Evolutionary conservation across 2,329 filamentous ascomycete genomes (phyloP), one percentile per base, ranked within the genome.

Genomic region (Monilinia fructigena): DNA sequence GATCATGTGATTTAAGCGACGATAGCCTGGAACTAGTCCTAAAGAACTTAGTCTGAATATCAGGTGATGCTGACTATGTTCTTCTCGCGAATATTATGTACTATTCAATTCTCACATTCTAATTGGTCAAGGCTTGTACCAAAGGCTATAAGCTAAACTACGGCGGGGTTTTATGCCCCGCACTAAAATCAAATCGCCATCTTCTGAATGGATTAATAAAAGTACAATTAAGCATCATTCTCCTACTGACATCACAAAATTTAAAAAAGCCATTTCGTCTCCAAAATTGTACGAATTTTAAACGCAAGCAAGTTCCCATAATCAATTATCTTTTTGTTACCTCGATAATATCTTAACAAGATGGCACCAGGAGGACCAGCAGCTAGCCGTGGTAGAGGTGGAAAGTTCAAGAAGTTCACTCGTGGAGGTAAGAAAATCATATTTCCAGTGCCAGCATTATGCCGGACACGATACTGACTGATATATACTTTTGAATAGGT

Each of bases 341-440:
- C 35, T 35, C 45, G 28, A 64, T 14, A 48, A 6, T 26, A 26
- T 26, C 28, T 40, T 31, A 28, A 55, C 55, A 66, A 65, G 70
- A 84, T 82, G 79, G 83, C 84, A 78, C 82, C 89, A 71, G 85
- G 75, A 72, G 75, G 75, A 72, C 74, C 75, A 59, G 73, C 75
- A 72, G 76, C 74, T 38, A 72, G 65, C 68, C 78, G 78, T 72
- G 93, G 92, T 73, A 90, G 93, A 77, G 93, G 90, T 75, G 92
- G 93, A 80, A 98, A 98, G 81, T 97, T 94, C 79, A 91, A 88
- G 82, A 98, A 97, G 83, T 92, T 90, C 72, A 93, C 92, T 73
- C 86, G 94, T 80, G 94, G 94, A 84, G 93, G 94, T 94, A 80
- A 73, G 85, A 75, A 48, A 26, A 26, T 16, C 5, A 26, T 28